These are phyloP conservation scores for Aphanocladium album DNA, from an alignment of 2,329 filamentous ascomycete genomes.

Conservation along the genomic window DNA sequence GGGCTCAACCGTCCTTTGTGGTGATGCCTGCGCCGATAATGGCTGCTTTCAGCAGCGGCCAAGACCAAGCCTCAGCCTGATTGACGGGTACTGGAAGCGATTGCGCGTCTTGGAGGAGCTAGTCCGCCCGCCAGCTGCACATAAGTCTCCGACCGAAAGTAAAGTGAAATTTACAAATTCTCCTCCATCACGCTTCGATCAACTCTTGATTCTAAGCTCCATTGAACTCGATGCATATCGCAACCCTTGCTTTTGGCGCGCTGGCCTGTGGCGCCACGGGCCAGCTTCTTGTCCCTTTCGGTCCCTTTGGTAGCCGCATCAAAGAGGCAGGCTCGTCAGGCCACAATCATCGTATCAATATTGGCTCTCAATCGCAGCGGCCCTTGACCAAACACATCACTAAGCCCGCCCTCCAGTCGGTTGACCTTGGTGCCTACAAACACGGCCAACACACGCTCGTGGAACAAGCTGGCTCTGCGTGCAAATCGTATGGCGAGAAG, in stretches of 20 bases:
- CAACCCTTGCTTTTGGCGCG: background rate
- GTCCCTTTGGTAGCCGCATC: background rate
- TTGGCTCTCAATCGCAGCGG: background rate
- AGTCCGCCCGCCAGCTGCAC: background rate
- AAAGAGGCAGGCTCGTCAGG: background rate
- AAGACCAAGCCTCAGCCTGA: background rate
- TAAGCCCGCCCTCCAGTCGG: background rate
- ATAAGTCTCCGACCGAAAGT: no score
- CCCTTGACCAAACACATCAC: background rate
- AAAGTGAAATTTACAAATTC: background rate
- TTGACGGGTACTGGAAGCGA: conserved; percentile 3
- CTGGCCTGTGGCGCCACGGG: background rate
- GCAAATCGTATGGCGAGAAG: conserved; percentile 16
- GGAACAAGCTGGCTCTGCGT: conserved; percentile 13
- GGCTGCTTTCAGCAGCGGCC: background rate
- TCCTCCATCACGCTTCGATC: background rate
- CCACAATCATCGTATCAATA: background rate
- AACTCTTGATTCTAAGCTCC: no score
- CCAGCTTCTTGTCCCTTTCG: background rate
- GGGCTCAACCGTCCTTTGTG: background rate
- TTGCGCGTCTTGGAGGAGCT: background rate
- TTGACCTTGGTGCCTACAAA: conserved; percentile 9
- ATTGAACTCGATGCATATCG: background rate
- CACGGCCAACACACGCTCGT: conserved; percentile 14
- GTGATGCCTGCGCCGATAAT: background rate